phyloP scores from a whole-genome alignment of 164 flowering plant species.

The Akebia trifoliata region DNA sequence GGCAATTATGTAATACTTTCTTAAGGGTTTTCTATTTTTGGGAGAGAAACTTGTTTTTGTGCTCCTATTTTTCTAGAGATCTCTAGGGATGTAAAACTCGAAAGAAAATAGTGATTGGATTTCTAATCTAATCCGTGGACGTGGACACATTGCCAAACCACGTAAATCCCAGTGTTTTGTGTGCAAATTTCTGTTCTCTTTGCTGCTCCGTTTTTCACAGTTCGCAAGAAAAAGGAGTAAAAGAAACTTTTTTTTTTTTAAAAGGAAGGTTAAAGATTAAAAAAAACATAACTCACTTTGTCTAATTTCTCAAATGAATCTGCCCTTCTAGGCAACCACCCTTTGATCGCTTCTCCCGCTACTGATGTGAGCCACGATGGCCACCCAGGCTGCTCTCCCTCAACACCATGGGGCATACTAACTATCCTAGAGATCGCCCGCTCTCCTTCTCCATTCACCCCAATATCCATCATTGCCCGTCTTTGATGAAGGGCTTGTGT shows the following conservation, averaged over 20 bases:
- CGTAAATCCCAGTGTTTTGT: too few relatives aligned
- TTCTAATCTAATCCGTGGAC: too few relatives aligned
- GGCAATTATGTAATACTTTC: too few relatives aligned
- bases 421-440: slow-evolving; percentile 8
- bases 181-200: too few relatives aligned
- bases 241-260: too few relatives aligned
- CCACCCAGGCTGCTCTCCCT: slow-evolving; percentile 14
- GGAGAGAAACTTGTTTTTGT: too few relatives aligned
- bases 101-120: too few relatives aligned
- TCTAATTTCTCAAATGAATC: slow-evolving; percentile 31
- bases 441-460: slow-evolving; percentile 4
- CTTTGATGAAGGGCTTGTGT: slow-evolving; percentile 14
- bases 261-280: background rate
- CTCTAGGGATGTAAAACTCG: too few relatives aligned
- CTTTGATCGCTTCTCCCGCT: slow-evolving; percentile 29
- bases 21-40: too few relatives aligned
- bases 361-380: slow-evolving; percentile 31
- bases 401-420: slow-evolving; percentile 14
- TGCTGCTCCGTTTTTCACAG: too few relatives aligned
- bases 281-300: slow-evolving; percentile 19
- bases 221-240: background rate
- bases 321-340: slow-evolving; percentile 28
- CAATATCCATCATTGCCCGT: slow-evolving; percentile 9
- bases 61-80: too few relatives aligned
- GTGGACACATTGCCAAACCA: too few relatives aligned